Conservation (phyloP, 768 basidiomycete species). For the Coprinopsis marcescibilis region DNA sequence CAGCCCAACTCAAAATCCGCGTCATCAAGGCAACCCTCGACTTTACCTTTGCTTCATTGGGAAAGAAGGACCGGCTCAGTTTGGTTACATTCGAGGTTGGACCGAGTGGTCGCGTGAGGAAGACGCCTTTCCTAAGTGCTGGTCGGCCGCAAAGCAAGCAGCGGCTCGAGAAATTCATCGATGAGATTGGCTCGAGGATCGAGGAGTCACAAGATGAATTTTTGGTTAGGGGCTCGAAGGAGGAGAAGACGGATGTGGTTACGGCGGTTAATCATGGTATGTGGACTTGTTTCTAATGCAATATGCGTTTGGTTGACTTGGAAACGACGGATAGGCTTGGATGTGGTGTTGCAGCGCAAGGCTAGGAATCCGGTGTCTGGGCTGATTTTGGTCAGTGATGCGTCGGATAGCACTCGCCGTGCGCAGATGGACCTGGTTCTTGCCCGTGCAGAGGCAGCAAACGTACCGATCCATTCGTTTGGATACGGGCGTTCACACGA, state of each 20-base stretch:
- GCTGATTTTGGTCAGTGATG: constrained; percentile 90
- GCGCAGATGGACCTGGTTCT: constrained; percentile 99
- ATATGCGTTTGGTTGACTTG: neutral
- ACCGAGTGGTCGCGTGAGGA: constrained; percentile 71
- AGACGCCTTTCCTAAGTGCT: constrained; percentile 86
- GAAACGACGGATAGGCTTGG: constrained; percentile 61
- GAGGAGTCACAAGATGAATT: constrained; percentile 45
- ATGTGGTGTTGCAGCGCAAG: constrained; percentile 93
- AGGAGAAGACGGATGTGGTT: constrained; percentile 95
- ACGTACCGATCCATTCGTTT: constrained; percentile 94
- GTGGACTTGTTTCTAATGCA: constrained; percentile 12
- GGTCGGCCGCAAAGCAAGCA: constrained; percentile 64
- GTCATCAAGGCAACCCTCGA: constrained; percentile 87
- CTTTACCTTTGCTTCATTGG: constrained; percentile 75
- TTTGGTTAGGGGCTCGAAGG: constrained; percentile 68
- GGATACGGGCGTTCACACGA: constrained; percentile 97
- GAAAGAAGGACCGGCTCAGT: constrained; percentile 75
- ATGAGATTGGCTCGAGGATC: constrained; percentile 49
- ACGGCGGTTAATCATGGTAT: constrained; percentile 95
- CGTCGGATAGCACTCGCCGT: constrained; percentile 84
- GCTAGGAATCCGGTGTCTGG: constrained; percentile 85
- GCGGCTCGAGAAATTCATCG: constrained; percentile 73
- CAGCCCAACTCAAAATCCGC: constrained; percentile 79
- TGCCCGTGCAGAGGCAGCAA: constrained; percentile 93
- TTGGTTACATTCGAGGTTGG: constrained; percentile 94